These are phyloP conservation scores for Paecilomyces fulvus DNA, from an alignment of 2,329 filamentous ascomycete genomes.

Conservation along the genomic window DNA sequence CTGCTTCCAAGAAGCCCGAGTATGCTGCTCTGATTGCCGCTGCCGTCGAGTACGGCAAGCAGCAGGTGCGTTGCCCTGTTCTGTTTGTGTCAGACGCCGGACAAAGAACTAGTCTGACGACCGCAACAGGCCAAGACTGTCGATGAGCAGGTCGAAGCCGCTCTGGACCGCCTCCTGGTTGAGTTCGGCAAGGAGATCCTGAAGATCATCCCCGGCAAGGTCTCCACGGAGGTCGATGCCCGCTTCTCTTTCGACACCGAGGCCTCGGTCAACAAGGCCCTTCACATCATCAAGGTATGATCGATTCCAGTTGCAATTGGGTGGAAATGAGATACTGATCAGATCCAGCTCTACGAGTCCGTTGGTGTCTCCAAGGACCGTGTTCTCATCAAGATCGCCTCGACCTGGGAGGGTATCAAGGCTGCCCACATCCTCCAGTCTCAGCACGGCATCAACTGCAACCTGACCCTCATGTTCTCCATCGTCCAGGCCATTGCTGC, in stretches of 20 bases:
- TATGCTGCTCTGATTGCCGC: slow-evolving; percentile 86
- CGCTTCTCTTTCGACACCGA: slow-evolving; percentile 92
- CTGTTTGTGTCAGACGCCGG: background rate
- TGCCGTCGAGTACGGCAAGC: slow-evolving; percentile 80
- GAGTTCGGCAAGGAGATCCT: slow-evolving; percentile 98
- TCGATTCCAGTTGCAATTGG: slow-evolving; percentile 6
- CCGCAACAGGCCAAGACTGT: slow-evolving; percentile 47
- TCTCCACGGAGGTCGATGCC: slow-evolving; percentile 97
- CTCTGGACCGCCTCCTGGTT: slow-evolving; percentile 88
- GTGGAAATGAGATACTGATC: background rate
- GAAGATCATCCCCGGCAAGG: slow-evolving; percentile 93
- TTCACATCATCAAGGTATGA: slow-evolving; percentile 87
- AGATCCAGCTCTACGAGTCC: slow-evolving; percentile 77
- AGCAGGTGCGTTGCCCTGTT: slow-evolving; percentile 44
- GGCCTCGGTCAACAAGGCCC: slow-evolving; percentile 86
- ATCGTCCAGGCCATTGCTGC: slow-evolving; percentile 87
- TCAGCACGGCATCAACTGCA: slow-evolving; percentile 95
- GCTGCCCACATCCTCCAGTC: slow-evolving; percentile 93
- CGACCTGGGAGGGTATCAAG: slow-evolving; percentile 99
- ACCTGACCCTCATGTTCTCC: slow-evolving; percentile 99
- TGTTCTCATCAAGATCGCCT: slow-evolving; percentile 96
- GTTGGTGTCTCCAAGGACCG: slow-evolving; percentile 88
- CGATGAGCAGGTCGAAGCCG: slow-evolving; percentile 77
- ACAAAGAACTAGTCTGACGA: slow-evolving; percentile 2
- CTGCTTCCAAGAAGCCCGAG: slow-evolving; percentile 94